These are phyloP conservation scores for Erigeron philadelphicus DNA, from an alignment of 140 eudicot genomes.

Conservation along the genomic window DNA sequence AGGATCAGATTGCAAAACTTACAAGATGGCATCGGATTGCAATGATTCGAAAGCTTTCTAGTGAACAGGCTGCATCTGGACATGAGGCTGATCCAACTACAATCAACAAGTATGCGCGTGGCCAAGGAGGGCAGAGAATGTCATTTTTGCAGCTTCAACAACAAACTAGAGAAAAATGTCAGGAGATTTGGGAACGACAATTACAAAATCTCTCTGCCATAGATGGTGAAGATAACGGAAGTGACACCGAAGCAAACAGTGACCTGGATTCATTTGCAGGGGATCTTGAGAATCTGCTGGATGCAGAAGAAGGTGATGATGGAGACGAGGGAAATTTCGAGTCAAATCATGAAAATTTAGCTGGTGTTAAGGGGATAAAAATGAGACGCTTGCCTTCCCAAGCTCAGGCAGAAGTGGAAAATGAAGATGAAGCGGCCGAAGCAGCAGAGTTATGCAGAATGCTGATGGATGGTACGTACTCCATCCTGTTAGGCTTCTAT, in stretches of 20 bases:
- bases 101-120: slow-evolving; percentile 92
- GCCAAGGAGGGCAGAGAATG: slow-evolving; percentile 95
- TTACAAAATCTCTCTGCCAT: slow-evolving; percentile 68
- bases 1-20: slow-evolving; percentile 79
- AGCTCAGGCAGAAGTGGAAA: slow-evolving; percentile 81
- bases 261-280: slow-evolving; percentile 98
- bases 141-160: slow-evolving; percentile 96
- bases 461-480: slow-evolving; percentile 83
- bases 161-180: slow-evolving; percentile 94
- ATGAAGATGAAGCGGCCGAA: slow-evolving; percentile 96
- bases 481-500: slow-evolving; percentile 18
- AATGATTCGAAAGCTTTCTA: slow-evolving; percentile 88
- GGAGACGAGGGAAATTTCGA: slow-evolving; percentile 63
- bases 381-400: slow-evolving; percentile 85
- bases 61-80: slow-evolving; percentile 98
- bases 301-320: slow-evolving; percentile 85
- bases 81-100: slow-evolving; percentile 84
- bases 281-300: slow-evolving; percentile 85
- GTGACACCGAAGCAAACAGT: slow-evolving; percentile 83
- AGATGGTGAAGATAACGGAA: slow-evolving; percentile 84
- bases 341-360: slow-evolving; percentile 49
- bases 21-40: slow-evolving; percentile 98
- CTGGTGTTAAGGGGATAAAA: slow-evolving; percentile 81
- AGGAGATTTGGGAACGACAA: slow-evolving; percentile 97
- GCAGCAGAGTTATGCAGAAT: slow-evolving; percentile 91